These are phyloP conservation scores for Grosmannia serpens DNA, from an alignment of 2,329 filamentous ascomycete genomes.

Conservation along the genomic window DNA sequence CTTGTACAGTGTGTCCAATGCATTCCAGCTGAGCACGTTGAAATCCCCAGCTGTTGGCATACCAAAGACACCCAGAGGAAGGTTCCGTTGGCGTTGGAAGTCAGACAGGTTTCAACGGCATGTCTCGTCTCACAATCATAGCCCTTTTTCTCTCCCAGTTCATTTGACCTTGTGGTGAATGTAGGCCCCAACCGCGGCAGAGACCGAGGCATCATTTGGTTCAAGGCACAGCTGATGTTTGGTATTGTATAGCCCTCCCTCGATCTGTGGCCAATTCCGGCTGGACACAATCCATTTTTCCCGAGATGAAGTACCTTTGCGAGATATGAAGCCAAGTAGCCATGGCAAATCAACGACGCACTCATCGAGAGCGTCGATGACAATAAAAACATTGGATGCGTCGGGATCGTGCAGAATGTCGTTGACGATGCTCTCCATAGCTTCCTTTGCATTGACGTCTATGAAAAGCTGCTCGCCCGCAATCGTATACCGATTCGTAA, in stretches of 20 bases:
- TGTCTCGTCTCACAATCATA: constrained; percentile 7
- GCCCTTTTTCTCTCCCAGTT: not conserved
- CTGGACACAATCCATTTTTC: constrained; percentile 34
- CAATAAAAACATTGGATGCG: constrained; percentile 17
- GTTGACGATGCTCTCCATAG: constrained; percentile 25
- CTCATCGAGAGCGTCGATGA: constrained; percentile 38
- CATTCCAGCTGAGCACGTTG: constrained; percentile 7
- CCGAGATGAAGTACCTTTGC: constrained; percentile 3
- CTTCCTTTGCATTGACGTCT: constrained; percentile 25
- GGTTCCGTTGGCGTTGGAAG: constrained; percentile 24
- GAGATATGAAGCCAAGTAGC: constrained; percentile 25
- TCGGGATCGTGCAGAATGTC: constrained; percentile 27
- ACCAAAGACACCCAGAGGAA: constrained; percentile 34
- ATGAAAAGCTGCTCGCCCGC: constrained; percentile 22
- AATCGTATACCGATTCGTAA: constrained; percentile 21
- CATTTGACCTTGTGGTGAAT: not conserved
- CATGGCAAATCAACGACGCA: constrained; percentile 17
- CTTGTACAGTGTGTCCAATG: not conserved
- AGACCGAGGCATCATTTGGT: not conserved
- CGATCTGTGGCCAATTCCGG: constrained; percentile 26
- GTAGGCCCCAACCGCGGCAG: not conserved
- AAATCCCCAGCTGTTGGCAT: constrained; percentile 15
- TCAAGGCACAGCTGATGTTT: constrained; percentile 3
- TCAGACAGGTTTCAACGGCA: constrained; percentile 15
- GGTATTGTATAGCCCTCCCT: constrained; percentile 16